These are phyloP conservation scores for Beta lomatogona DNA, from an alignment of 179 eudicot genomes.

Conservation along the genomic window DNA sequence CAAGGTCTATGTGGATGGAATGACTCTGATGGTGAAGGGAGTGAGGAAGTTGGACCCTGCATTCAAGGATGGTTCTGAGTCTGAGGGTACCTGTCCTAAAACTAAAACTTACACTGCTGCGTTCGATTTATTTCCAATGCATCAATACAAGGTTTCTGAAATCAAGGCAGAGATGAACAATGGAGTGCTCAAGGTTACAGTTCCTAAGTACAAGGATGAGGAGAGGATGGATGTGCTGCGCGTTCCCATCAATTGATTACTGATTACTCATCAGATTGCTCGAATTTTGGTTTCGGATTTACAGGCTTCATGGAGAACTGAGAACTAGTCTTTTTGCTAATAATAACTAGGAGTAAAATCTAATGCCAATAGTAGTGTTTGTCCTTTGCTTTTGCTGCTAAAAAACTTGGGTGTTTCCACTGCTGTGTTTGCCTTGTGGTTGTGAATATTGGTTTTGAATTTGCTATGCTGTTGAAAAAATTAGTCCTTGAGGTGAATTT, in stretches of 20 bases:
- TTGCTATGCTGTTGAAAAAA: neutral
- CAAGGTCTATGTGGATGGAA: neutral
- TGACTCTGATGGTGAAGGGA: neutral
- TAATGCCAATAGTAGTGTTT: neutral
- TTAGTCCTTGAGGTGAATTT: neutral
- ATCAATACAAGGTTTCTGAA: neutral
- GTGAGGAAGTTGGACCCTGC: neutral
- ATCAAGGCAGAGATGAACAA: neutral
- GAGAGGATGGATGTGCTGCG: neutral
- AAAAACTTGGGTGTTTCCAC: neutral
- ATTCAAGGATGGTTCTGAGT: too few species aligned
- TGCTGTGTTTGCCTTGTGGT: neutral
- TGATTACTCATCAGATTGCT: neutral
- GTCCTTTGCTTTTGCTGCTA: neutral
- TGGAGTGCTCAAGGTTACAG: conserved; percentile 4
- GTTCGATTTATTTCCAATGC: neutral
- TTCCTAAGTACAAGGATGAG: neutral
- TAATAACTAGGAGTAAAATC: neutral
- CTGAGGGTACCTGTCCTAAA: neutral
- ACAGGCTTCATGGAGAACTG: neutral
- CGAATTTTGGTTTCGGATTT: neutral
- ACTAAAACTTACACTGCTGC: neutral
- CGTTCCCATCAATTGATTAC: neutral
- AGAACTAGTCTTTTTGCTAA: neutral
- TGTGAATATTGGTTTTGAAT: neutral